phyloP scores from a whole-genome alignment of 148 eudicot genomes.

The Mesembryanthemum crystallinum region DNA sequence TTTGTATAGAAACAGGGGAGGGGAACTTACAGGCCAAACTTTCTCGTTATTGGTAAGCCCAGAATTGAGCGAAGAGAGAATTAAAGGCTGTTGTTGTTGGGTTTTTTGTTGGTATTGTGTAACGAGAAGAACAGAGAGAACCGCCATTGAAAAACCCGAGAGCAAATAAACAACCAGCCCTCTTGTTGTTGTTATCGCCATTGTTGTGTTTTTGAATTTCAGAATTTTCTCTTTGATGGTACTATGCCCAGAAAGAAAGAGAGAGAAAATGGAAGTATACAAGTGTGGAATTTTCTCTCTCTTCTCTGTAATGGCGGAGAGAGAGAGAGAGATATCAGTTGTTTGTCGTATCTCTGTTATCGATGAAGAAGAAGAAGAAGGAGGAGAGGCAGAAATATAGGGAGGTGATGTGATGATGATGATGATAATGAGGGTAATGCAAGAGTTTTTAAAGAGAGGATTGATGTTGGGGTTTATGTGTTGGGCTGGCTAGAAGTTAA shows the following conservation, averaged over 20 bases:
- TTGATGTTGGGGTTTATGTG: too few species aligned
- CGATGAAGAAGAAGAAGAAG: too few species aligned
- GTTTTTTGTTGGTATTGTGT: constrained; percentile 21
- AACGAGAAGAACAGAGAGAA: constrained; percentile 48
- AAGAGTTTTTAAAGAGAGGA: too few species aligned
- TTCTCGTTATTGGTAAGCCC: constrained; percentile 16
- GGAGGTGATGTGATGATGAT: too few species aligned
- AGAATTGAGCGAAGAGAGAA: constrained; percentile 22
- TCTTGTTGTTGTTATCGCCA: constrained; percentile 35
- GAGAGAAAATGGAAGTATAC: not conserved
- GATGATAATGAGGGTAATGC: too few species aligned
- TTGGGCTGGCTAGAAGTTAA: too few species aligned
- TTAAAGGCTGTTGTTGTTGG: not conserved
- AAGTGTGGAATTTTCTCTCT: not conserved
- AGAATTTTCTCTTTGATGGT: too few species aligned
- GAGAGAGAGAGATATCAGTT: too few species aligned
- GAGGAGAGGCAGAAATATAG: too few species aligned
- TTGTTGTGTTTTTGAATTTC: not conserved
- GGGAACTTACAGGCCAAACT: constrained; percentile 75
- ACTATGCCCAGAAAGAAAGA: not conserved
- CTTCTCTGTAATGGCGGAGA: too few species aligned
- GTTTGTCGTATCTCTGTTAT: too few species aligned
- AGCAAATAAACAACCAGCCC: constrained; percentile 53
- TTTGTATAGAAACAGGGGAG: not conserved
- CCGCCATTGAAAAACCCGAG: constrained; percentile 49